These are phyloP conservation scores for Phanerochaete carnosa DNA, from an alignment of 768 basidiomycete genomes.

Conservation along the genomic window DNA sequence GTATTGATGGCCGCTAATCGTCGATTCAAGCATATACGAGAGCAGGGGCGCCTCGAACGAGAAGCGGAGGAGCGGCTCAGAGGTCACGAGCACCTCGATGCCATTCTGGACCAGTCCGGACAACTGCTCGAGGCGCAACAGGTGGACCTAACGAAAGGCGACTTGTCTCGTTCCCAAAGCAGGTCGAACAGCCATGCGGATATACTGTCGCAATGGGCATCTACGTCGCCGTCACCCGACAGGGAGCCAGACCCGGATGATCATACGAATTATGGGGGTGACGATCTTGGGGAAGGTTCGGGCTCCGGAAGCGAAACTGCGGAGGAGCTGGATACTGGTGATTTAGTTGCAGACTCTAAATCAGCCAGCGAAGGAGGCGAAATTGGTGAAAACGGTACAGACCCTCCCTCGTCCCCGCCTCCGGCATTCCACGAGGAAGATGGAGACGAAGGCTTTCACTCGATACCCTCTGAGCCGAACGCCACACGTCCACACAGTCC, in stretches of 20 bases:
- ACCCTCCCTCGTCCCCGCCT: neutral
- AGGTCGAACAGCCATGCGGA: constrained; percentile 45
- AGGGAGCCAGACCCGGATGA: constrained; percentile 28
- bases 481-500: neutral
- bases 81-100: constrained; percentile 85
- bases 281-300: constrained; percentile 25
- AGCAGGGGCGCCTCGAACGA: constrained; percentile 55
- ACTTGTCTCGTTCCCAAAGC: constrained; percentile 41
- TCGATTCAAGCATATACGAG: constrained; percentile 60
- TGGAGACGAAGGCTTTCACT: neutral
- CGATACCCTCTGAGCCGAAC: neutral
- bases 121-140: constrained; percentile 84
- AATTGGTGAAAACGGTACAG: neutral
- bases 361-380: neutral
- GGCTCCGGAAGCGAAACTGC: constrained; percentile 15
- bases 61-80: constrained; percentile 77
- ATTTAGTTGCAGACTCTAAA: neutral
- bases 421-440: neutral
- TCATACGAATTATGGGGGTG: constrained; percentile 26
- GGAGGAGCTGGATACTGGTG: constrained; percentile 3
- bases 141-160: constrained; percentile 55
- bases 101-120: constrained; percentile 86
- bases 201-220: constrained; percentile 15
- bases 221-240: constrained; percentile 13
- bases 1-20: neutral